Evolutionary conservation across 2,329 filamentous ascomycete species (phyloP), one percentile per base, ranked within the genome.

Genomic region (Hypoxylon sp.): DNA sequence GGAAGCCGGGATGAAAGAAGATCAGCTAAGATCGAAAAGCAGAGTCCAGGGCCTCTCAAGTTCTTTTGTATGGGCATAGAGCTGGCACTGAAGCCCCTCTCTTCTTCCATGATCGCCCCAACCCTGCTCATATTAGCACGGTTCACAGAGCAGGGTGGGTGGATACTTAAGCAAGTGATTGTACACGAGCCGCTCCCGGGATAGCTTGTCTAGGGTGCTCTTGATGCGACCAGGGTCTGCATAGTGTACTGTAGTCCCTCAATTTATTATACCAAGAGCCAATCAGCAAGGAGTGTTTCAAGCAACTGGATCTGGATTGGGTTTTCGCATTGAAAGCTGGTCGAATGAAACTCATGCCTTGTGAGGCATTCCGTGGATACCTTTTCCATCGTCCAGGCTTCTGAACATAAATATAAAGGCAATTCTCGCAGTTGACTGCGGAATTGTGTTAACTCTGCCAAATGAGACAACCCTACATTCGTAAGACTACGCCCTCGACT

Each of bases 161-260:
- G 67, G 56, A 47, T 57, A n/a, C n/a, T n/a, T n/a, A 68, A 61
- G 63, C 58, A 61, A 71, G 64, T 61, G 61, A 65, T 66, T 50
- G 57, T 45, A 66, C 61, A 50, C 65, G 66, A 67, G 67, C 50
- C 65, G 67, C 69, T 63, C 70, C 70, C 60, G 61, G 71, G 70
- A 70, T 72, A 54, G 61, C 62, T 64, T 63, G 63, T 30, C 58
- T 63, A 65, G 67, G 61, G 27, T 67, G 71, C 67, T 68, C 71
- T 62, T 70, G 69, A 59, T 59, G 52, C 53, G 65, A 71, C 67
- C 43, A 51, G 72, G 70, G 65, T 58, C 58, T 32, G 63, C 69
- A 70, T 70, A 69, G n/a, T n/a, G n/a, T n/a, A n/a, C n/a, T n/a
- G n/a, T n/a, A n/a, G 60, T 63, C 61, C 68, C 68, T 71, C 68